Evolutionary conservation across 768 basidiomycete species (phyloP).

Genomic region (Suillus subluteus): DNA sequence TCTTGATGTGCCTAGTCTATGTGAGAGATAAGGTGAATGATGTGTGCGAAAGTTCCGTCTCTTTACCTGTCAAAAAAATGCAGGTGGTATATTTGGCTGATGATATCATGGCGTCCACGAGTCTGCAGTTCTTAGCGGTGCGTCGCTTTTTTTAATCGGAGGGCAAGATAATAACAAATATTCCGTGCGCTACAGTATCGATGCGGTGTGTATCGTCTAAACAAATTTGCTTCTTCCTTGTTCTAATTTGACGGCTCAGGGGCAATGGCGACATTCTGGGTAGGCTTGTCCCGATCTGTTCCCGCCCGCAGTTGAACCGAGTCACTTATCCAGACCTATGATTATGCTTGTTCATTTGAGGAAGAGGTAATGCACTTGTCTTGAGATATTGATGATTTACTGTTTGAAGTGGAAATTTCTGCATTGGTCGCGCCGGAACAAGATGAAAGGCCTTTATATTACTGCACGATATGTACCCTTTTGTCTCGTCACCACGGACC

Average conservation of each 20-base stretch:
- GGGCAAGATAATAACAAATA: not conserved
- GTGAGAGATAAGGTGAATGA: not conserved
- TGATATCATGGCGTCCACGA: not conserved
- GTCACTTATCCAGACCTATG: not conserved
- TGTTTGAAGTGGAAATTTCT: too few species aligned
- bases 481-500: too few species aligned
- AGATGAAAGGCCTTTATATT: too few species aligned
- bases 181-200: not conserved
- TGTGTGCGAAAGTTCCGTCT: not conserved
- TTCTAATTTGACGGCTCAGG: not conserved
- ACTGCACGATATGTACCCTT: too few species aligned
- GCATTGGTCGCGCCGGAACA: too few species aligned
- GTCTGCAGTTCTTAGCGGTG: not conserved
- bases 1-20: not conserved
- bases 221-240: not conserved
- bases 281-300: not conserved
- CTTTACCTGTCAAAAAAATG: not conserved
- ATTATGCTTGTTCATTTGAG: not conserved
- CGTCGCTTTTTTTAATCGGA: not conserved
- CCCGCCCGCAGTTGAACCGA: not conserved
- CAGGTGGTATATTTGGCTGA: not conserved
- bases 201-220: not conserved
- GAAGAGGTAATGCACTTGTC: not conserved
- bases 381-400: too few species aligned
- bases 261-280: not conserved